Evolutionary conservation across 352 stramenopile species (phyloP), one percentile per base, ranked within the genome.

Genomic region (Stephanocyclus meneghinianus): DNA sequence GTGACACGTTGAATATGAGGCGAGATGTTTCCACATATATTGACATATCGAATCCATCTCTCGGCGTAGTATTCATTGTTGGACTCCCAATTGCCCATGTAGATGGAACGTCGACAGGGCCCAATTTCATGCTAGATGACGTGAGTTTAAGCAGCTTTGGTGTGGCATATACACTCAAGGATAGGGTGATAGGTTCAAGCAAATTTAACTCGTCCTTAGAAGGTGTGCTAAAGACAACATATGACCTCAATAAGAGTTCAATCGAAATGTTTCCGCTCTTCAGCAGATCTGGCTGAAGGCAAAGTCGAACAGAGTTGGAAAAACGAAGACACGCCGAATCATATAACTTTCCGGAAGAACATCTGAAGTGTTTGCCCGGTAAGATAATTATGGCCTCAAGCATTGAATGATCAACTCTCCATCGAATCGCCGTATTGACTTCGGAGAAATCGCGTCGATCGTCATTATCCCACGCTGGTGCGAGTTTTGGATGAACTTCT

Each of bases 321-420:
- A 62, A 6, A 47, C 44, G 18, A 53, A 61, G 44, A 35, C 44
- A 21, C 8, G 40, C 45, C 6, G 44, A 4, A 29, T 53, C 62
- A 45, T 61, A 15, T 13, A 16, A 21, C 48, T 9, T 61, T 48
- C 16, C 5, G 9, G 35, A 37, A 15, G 21, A 42, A 35, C 37
- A 65, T 47, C 7, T 65, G 26, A 18, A 65, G 11, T 63, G 44
- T 55, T 71, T 66, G 32, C 71, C 71, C 6, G 77, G 78, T 42
- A 88, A 73, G 15, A 74, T 70, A 6, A 83, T 64, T 16, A 68
- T 42, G n/a, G 67, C 29, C 63, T 76, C 71, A 56, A 76, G 35
- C 9, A 86, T 11, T 10, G 70, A 53, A 26, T 76, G 21, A 67
- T 88, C 81, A 26, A 78, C 21, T 51, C 81, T 57, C 77, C 77